phyloP scores from a whole-genome alignment of 805 yeast species.

The Saccharomycopsis sp. region DNA sequence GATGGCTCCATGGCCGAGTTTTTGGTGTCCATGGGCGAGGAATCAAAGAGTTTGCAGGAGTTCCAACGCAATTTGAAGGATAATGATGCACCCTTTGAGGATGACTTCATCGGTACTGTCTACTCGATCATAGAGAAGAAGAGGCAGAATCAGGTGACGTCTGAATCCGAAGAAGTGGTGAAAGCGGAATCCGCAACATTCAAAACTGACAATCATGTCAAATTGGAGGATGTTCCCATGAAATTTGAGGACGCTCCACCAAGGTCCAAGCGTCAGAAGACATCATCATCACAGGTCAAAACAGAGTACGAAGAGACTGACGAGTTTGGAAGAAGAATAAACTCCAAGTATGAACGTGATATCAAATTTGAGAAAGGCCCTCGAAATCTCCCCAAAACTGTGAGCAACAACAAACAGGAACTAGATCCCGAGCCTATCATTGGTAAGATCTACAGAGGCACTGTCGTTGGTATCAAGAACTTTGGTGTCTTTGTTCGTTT shows the following conservation, averaged over 20 bases:
- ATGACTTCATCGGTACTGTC: slow-evolving; percentile 23
- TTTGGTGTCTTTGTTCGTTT: slow-evolving; percentile 77
- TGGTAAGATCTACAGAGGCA: slow-evolving; percentile 51
- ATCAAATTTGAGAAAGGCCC: slow-evolving; percentile 18
- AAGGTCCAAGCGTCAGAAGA: slow-evolving; percentile 7
- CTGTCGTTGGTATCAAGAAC: slow-evolving; percentile 46
- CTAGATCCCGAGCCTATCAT: slow-evolving; percentile 28
- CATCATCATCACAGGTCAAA: slow-evolving; percentile 14
- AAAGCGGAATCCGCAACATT: no score
- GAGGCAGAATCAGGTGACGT: not conserved
- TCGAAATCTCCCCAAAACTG: not conserved
- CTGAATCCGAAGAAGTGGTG: no score
- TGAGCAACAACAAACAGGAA: not conserved
- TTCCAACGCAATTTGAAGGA: slow-evolving; percentile 33
- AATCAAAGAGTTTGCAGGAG: slow-evolving; percentile 27
- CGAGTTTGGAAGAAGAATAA: slow-evolving; percentile 11
- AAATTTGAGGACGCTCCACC: no score
- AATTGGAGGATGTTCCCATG: no score
- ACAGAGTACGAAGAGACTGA: slow-evolving; percentile 5
- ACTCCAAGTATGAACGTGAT: slow-evolving; percentile 4
- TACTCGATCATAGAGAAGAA: no score
- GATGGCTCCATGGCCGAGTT: slow-evolving; percentile 41
- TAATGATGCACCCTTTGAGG: slow-evolving; percentile 36
- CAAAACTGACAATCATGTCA: no score
- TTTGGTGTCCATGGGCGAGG: slow-evolving; percentile 32